Conservation (phyloP, 441 rosid genomes). For the Pelargonium citronellum region DNA sequence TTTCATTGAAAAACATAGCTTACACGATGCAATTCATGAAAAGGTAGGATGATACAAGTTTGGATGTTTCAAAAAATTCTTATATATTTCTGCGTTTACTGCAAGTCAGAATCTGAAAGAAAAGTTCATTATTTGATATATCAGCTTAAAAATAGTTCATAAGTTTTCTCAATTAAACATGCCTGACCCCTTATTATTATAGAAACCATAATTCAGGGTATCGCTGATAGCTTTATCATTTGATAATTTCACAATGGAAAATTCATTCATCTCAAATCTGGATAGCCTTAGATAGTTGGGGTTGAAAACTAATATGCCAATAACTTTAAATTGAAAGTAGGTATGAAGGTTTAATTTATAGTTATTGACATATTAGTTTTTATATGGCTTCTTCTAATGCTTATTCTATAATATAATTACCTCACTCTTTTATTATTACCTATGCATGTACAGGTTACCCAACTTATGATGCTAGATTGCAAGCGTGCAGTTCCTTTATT, state of each 20-base stretch:
- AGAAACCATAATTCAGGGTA: neutral
- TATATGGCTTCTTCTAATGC: slow-evolving; percentile 7
- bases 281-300: slow-evolving; percentile 1
- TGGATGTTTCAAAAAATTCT: neutral
- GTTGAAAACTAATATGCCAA: too few relatives aligned
- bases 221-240: neutral
- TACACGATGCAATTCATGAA: slow-evolving; percentile 78
- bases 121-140: neutral
- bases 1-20: slow-evolving; percentile 75
- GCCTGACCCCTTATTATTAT: neutral
- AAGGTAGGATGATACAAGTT: slow-evolving; percentile 53
- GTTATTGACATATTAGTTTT: slow-evolving; percentile 11
- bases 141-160: neutral
- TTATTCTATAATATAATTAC: slow-evolving; percentile 16
- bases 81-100: neutral
- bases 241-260: neutral
- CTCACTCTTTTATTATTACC: slow-evolving; percentile 8
- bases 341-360: neutral
- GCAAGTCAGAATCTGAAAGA: neutral
- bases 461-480: slow-evolving; percentile 84
- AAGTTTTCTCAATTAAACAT: neutral
- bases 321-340: neutral
- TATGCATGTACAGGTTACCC: slow-evolving; percentile 63
- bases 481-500: slow-evolving; percentile 73
- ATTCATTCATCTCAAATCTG: neutral